Percentiles rank a stretch among this genome's conserved stretches.
phyloP scores from a whole-genome alignment of 495 filamentous ascomycete genomes.

The Amniculicola lignicola region DNA sequence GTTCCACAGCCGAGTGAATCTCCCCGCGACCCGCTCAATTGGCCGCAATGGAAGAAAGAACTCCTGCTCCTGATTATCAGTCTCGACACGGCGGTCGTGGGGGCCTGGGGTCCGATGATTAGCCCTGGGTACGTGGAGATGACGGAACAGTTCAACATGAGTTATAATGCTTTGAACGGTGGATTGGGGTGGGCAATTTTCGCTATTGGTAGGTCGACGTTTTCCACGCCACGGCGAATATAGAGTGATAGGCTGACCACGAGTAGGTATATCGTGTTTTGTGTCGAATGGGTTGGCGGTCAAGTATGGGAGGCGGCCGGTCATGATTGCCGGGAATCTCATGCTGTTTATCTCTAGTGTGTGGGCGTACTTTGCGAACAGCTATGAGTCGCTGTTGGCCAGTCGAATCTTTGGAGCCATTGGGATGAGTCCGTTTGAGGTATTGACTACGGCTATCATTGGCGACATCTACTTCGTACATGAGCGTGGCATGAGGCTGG shows the following conservation, averaged over 20 bases:
- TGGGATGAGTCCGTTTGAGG: constrained; percentile 32
- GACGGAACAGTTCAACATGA: constrained; percentile 41
- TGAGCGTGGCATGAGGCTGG: constrained; percentile 36
- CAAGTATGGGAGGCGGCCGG: constrained; percentile 26
- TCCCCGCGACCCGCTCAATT: constrained; percentile 52
- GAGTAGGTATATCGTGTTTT: too few species aligned
- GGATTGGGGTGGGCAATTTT: constrained; percentile 32
- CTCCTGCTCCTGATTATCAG: constrained; percentile 37
- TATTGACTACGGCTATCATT: constrained; percentile 20
- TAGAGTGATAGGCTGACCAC: too few species aligned
- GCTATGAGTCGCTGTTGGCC: constrained; percentile 33
- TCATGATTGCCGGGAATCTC: constrained; percentile 29
- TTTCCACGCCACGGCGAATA: too few species aligned
- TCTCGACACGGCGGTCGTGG: constrained; percentile 45
- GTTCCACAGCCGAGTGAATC: constrained; percentile 49
- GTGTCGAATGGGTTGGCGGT: constrained; percentile 20
- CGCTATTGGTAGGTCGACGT: constrained; percentile 22
- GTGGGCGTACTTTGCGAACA: constrained; percentile 29
- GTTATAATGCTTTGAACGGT: constrained; percentile 41
- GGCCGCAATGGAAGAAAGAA: constrained; percentile 47
- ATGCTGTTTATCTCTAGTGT: constrained; percentile 26
- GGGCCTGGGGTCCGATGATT: constrained; percentile 41
- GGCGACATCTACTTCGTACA: constrained; percentile 35
- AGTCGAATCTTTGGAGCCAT: constrained; percentile 38
- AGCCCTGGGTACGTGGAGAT: constrained; percentile 45